phyloP scores from a whole-genome alignment of 805 yeast genomes.

The Saturnispora zaruensis region DNA sequence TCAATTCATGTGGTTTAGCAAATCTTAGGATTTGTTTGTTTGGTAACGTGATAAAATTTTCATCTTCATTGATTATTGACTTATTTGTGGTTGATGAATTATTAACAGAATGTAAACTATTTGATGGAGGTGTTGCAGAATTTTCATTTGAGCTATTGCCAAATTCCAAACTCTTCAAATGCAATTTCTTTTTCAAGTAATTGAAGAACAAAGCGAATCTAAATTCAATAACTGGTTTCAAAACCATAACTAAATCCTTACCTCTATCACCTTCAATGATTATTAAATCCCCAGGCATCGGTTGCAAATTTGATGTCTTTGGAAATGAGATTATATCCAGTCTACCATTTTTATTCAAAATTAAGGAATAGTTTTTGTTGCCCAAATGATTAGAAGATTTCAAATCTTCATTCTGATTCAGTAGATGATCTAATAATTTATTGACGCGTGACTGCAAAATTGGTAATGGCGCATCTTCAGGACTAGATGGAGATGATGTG shows the following conservation, averaged over 20 bases:
- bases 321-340: constrained; percentile 65
- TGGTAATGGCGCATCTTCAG: constrained; percentile 12
- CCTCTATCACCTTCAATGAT: constrained; percentile 83
- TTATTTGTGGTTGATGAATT: constrained; percentile 9
- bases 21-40: constrained; percentile 70
- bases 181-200: constrained; percentile 66
- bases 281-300: constrained; percentile 57
- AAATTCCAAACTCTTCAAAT: constrained; percentile 41
- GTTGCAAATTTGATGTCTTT: constrained; percentile 48
- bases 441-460: constrained; percentile 20
- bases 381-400: constrained; percentile 26
- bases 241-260: constrained; percentile 64
- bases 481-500: neutral
- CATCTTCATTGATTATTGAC: constrained; percentile 41
- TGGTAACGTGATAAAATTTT: constrained; percentile 60
- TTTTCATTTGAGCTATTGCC: constrained; percentile 22
- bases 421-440: constrained; percentile 31
- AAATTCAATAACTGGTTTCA: constrained; percentile 55
- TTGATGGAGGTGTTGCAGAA: constrained; percentile 22
- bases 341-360: constrained; percentile 34
- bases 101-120: constrained; percentile 13
- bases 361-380: constrained; percentile 30
- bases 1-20: constrained; percentile 64
- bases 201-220: constrained; percentile 64
- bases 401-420: constrained; percentile 39